Base-by-base conservation (phyloP, 345 rosid species). In the Populus alba region DNA sequence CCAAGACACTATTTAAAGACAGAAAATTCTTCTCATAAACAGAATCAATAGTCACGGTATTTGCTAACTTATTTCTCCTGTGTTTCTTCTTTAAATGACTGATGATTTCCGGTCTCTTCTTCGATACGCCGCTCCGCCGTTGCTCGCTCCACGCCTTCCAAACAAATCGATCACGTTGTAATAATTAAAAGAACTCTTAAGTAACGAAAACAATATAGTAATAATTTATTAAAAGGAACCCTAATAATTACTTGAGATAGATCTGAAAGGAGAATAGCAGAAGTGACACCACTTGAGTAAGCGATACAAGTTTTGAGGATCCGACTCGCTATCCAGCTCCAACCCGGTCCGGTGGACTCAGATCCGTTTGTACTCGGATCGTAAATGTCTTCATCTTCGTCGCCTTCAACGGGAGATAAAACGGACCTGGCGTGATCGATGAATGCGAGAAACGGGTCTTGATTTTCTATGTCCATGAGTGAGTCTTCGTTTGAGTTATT, bases 251-350 rank as follows among this genome's bases (percentile, higher is more conserved):
- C 99, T 93, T 89, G 98, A 86, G 82, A 91, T 70, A 94, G 91
- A 77, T 94, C 95, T 31, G 99, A 90, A 73, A 94, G 86, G 51
- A 96, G 77, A 85, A 96, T 96, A 22, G 97, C 99, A 63, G 92
- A 85, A 20, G 98, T 95, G 68, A 94, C 95, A 51, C 99, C 97
- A 47, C 98, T 96, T 1, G 99, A 94, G 73, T 94, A 94, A 81
- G 95, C 89, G 7, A 82, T 85, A 72, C 97, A 96, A 7, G 97
- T 94, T 76, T 84, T 91, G 79, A 94, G 89, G 31, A 94, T 83
- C 79, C 95, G 95, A 72, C 91, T 87, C 16, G 86, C 87, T 20
- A 90, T 86, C 98, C 98, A 94, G 72, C 91, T 84, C 99, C 99
- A 96, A 3, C 97, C 90, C 12, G 94, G 95, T 18, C 89, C 87